Base-by-base conservation (phyloP, 345 rosid genomes). In the Carallia pectinifolia region DNA sequence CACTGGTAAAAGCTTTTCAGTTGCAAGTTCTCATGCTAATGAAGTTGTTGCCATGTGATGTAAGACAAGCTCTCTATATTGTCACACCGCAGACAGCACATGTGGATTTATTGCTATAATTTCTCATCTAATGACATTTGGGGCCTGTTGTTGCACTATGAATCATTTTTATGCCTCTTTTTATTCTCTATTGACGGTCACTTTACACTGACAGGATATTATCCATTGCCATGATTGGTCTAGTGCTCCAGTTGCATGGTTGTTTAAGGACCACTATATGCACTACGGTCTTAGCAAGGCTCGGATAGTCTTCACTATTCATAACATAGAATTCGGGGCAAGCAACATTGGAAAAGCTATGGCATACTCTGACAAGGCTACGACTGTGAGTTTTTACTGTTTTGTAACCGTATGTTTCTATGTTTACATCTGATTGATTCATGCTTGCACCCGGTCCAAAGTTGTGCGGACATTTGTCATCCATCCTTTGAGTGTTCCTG, bases 201-300 rank as follows among this genome's bases (percentile, higher is more conserved):
- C 63, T 71, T 73, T 74, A 58, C 56, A 36, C 34, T 75, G 71
- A 71, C 88, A 91, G 98, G 98, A 94, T 80, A 91, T 94, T 74
- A 87, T 94, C 77, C 98, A 94, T 72, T 94, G 95, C 74, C 98
- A 94, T 31, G 98, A 91, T 83, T 94, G 98, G 97, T 91, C 98
- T 17, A 89, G 89, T 75, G 97, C 97, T 69, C 95, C 96, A 18
- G 93, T 89, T 70, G 74, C 95, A 54, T 88, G 95, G 98, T 72
- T 91, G 74, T 89, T 81, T 69, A 94, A 91, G 85, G 97, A 94
- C 76, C 81, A 81, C 47, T 94, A 91, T 68, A 80, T 71, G 83
- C 89, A 89, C 54, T 85, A 88, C 65, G 88, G 95, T 77, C 95
- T 91, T 59, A 84, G 86, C 67, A 91, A 91, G 78, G 78, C 95